A percentile compares a stretch with the other conserved stretches of the same genome.
Evolutionary conservation across 345 rosid genomes (phyloP).

Genomic region (Melaleuca quinquenervia): DNA sequence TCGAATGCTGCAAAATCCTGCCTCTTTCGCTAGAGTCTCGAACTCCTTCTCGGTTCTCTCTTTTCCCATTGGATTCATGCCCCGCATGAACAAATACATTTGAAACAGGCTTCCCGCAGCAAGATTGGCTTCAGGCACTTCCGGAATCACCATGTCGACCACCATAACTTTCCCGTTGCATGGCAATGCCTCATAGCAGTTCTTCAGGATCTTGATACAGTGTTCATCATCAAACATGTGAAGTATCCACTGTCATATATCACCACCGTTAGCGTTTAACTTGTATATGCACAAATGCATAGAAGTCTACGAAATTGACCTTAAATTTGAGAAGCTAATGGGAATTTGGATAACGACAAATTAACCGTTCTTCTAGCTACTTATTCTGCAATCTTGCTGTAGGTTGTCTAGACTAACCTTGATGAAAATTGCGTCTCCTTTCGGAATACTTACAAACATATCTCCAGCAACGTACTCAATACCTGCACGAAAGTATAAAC

Average conservation of each 20-base stretch:
- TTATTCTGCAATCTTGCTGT: background rate
- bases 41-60: slow-evolving; percentile 35
- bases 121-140: slow-evolving; percentile 16
- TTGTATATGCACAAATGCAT: background rate
- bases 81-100: slow-evolving; percentile 20
- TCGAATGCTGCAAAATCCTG: slow-evolving; percentile 42
- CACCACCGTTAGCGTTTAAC: background rate
- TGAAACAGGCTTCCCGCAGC: slow-evolving; percentile 22
- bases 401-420: slow-evolving; percentile 21
- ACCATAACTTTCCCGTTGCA: slow-evolving; percentile 33
- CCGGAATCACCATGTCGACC: slow-evolving; percentile 35
- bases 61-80: slow-evolving; percentile 19
- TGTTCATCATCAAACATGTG: slow-evolving; percentile 28
- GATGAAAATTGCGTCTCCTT: slow-evolving; percentile 69
- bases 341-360: background rate
- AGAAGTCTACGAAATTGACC: background rate
- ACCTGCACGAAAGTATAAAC: slow-evolving; percentile 3
- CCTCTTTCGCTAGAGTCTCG: slow-evolving; percentile 26
- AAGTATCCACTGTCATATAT: slow-evolving; percentile 29
- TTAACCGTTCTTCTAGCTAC: background rate
- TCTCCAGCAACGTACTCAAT: slow-evolving; percentile 37
- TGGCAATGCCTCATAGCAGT: slow-evolving; percentile 32
- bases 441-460: slow-evolving; percentile 35
- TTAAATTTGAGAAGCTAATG: background rate
- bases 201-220: slow-evolving; percentile 33